These are phyloP conservation scores for Pythium chondricola DNA, from an alignment of 352 stramenopile genomes.

Conservation along the genomic window DNA sequence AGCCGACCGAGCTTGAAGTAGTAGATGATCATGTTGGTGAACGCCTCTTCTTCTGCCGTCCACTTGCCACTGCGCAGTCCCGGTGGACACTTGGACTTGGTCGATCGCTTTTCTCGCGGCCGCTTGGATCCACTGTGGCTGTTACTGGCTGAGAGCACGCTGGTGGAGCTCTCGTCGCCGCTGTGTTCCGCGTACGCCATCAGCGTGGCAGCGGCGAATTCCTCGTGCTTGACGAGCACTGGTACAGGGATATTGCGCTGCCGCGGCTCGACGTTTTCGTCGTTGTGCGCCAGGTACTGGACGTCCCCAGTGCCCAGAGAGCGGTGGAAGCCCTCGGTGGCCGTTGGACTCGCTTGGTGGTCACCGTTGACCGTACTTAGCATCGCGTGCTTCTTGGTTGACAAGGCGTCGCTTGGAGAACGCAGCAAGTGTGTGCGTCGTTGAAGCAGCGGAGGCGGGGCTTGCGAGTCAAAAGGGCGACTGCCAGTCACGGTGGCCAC, in stretches of 20 bases:
- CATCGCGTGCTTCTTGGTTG: slow-evolving; percentile 54
- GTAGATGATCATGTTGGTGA: slow-evolving; percentile 82
- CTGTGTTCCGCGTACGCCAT: slow-evolving; percentile 3
- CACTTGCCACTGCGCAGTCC: slow-evolving; percentile 82
- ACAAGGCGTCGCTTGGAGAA: too few relatives aligned
- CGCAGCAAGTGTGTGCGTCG: too few relatives aligned
- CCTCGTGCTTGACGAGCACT: slow-evolving; percentile 21
- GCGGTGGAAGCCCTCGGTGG: not conserved
- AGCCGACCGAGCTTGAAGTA: slow-evolving; percentile 80
- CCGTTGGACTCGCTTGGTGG: slow-evolving; percentile 8
- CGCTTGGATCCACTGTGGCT: slow-evolving; percentile 1
- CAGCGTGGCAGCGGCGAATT: slow-evolving; percentile 4
- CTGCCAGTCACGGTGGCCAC: not conserved
- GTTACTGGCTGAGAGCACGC: slow-evolving; percentile 2
- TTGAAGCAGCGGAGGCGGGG: slow-evolving; percentile 3
- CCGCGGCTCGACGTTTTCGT: slow-evolving; percentile 14
- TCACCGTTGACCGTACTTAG: slow-evolving; percentile 30
- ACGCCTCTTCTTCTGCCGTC: slow-evolving; percentile 76
- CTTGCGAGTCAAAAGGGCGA: not conserved
- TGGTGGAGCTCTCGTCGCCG: slow-evolving; percentile 20
- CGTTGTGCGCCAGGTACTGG: slow-evolving; percentile 2
- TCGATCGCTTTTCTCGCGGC: slow-evolving; percentile 64
- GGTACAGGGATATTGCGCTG: slow-evolving; percentile 21
- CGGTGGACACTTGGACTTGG: slow-evolving; percentile 81
- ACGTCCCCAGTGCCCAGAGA: not conserved